Base-by-base conservation (phyloP, 2,329 filamentous ascomycete genomes). In the Domatiomyces catenatus region DNA sequence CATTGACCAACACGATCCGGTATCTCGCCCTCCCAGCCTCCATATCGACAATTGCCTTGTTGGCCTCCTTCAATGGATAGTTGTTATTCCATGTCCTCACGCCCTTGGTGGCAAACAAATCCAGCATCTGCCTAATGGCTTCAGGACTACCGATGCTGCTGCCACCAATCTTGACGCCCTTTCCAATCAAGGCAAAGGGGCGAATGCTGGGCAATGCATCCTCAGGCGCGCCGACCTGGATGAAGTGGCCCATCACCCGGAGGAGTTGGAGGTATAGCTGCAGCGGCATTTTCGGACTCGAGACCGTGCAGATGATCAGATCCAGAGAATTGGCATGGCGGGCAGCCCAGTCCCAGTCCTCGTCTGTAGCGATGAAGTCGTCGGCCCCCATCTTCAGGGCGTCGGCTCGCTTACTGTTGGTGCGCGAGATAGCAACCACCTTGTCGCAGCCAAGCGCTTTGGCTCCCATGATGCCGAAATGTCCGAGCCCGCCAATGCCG, bases 401-500 rank as follows among this genome's bases (percentile, higher is more conserved):
- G 62, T 80, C 76, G 1, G 63, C 61, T 42, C 64, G 68, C 65
- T 80, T 80, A 50, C 64, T 65, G 0, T 62, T 63, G 1, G 66
- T 70, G 1, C 76, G 68, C 8, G 74, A 77, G 52, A 80, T 78
- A 2, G 70, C 76, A 8, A 75, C 70, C 2, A 79, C 71, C 5
- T 75, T 74, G 46, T 85, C 79, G 22, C 80, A 81, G 8, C 80
- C 81, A 1, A 90, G 68, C 0, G 84, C 84, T 58, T 75, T 79
- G 0, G 84, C 80, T 64, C 78, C 87, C 53, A 86, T 70, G 12
- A 90, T 63, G 0, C 77, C 85, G 56, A 88, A 79, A 62, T 90
- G 84, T 0, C 84, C 84, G 0, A 88, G 66, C 15, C 84, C 84
- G 5, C 84, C 84, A 10, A 89, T 71, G 5, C 84, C 84, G 10